Percentiles rank a stretch among this genome's conserved stretches.
These are phyloP conservation scores for Umbelopsis sp. DNA, from an alignment of 371 early-diverging fungal species.

Conservation along the genomic window DNA sequence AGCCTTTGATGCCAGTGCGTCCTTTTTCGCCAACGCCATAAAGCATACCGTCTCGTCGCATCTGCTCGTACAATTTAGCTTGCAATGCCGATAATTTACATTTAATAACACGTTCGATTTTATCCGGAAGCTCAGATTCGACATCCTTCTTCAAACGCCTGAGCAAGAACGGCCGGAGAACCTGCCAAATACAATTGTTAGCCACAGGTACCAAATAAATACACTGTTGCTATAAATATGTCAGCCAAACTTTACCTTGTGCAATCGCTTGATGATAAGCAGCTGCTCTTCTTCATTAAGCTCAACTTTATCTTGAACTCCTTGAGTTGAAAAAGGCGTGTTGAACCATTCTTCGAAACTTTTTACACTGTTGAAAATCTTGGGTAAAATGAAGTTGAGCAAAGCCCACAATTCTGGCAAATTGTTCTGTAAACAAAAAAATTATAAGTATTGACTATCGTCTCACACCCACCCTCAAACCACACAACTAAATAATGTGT, in stretches of 20 bases:
- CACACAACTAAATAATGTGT: background rate
- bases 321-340: constrained; percentile 88
- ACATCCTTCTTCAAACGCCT: constrained; percentile 99
- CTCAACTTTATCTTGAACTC: constrained; percentile 87
- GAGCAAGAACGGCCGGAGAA: constrained; percentile 97
- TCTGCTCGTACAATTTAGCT: constrained; percentile 75
- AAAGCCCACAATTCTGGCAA: constrained; percentile 98
- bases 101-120: constrained; percentile 97
- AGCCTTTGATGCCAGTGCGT: constrained; percentile 74
- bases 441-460: background rate
- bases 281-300: constrained; percentile 98
- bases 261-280: constrained; percentile 95
- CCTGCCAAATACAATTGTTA: constrained; percentile 29
- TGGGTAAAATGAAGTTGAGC: constrained; percentile 97
- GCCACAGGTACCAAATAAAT: constrained; percentile 93
- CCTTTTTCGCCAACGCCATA: constrained; percentile 36
- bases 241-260: constrained; percentile 66
- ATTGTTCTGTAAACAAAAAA: constrained; percentile 79
- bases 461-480: too few relatives aligned
- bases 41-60: constrained; percentile 75
- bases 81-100: constrained; percentile 91
- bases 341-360: constrained; percentile 99
- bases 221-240: background rate
- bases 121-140: constrained; percentile 97
- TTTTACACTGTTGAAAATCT: constrained; percentile 93